These are phyloP conservation scores for Picochlorum sp. DNA, from an alignment of 139 green algal genomes.

Conservation along the genomic window DNA sequence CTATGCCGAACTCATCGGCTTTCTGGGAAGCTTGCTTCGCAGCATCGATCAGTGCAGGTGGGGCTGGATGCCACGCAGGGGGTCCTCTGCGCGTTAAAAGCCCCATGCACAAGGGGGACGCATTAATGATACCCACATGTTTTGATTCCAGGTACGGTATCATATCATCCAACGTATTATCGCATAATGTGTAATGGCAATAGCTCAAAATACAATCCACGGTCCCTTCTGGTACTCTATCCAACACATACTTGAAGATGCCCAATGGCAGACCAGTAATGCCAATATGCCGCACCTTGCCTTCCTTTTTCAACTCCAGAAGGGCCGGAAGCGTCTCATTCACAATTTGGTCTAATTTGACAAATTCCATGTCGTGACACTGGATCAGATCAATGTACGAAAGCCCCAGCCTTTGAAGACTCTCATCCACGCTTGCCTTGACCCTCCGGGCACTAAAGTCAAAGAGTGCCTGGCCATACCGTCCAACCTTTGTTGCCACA, in stretches of 20 bases:
- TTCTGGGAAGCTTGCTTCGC: conserved; percentile 39
- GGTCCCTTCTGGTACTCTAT: conserved; percentile 48
- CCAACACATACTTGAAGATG: conserved; percentile 67
- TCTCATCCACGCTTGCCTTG: conserved; percentile 63
- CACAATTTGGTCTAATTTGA: conserved; percentile 65
- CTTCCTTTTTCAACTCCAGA: conserved; percentile 60
- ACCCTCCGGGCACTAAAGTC: conserved; percentile 78
- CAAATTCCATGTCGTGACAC: conserved; percentile 95
- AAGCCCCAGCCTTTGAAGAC: conserved; percentile 60
- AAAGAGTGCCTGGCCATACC: conserved; percentile 75
- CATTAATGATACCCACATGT: conserved; percentile 79
- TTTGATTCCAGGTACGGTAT: conserved; percentile 54
- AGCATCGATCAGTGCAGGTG: conserved; percentile 50
- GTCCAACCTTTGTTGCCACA: conserved; percentile 81
- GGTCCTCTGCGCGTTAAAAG: conserved; percentile 78
- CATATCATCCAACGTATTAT: conserved; percentile 50
- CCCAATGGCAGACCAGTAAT: conserved; percentile 86
- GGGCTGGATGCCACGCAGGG: conserved; percentile 84
- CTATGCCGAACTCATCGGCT: conserved; percentile 29
- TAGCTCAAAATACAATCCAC: conserved; percentile 87
- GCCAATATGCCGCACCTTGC: conserved; percentile 75
- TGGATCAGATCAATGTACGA: conserved; percentile 86
- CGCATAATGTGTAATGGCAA: conserved; percentile 84
- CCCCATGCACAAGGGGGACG: conserved; percentile 82
- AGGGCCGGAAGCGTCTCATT: conserved; percentile 86